A percentile compares a stretch with the other conserved stretches of the same genome.
These are phyloP conservation scores for Quaeritorhiza haematococci DNA, from an alignment of 371 early-diverging fungal genomes.

Conservation along the genomic window DNA sequence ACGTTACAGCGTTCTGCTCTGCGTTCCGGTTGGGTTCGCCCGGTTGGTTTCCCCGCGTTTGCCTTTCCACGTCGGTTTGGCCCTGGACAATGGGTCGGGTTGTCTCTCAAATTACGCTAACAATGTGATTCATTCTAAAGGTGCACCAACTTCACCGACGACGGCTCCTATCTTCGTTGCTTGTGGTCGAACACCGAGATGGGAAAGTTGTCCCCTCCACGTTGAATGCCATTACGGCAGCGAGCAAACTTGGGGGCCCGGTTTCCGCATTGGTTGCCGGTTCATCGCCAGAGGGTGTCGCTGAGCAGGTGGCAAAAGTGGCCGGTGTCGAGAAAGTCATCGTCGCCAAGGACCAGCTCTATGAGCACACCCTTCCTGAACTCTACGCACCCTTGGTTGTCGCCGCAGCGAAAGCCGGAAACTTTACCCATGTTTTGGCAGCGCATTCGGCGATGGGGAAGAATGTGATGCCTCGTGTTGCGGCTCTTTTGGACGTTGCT, in stretches of 20 bases:
- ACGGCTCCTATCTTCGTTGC: too few relatives aligned
- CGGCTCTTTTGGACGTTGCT: constrained; percentile 87
- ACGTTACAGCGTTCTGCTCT: too few relatives aligned
- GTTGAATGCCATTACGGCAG: constrained; percentile 87
- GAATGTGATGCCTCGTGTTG: constrained; percentile 89
- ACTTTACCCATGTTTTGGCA: constrained; percentile 81
- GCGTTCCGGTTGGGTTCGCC: too few relatives aligned
- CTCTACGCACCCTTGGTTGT: constrained; percentile 72
- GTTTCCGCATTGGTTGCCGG: constrained; percentile 90
- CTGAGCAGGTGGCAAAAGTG: constrained; percentile 62
- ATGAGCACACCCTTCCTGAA: constrained; percentile 78
- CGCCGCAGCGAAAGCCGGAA: constrained; percentile 64
- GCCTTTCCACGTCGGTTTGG: too few relatives aligned
- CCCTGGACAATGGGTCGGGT: too few relatives aligned
- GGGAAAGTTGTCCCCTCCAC: constrained; percentile 61
- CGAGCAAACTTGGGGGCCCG: constrained; percentile 66
- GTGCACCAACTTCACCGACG: too few relatives aligned
- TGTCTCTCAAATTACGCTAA: too few relatives aligned
- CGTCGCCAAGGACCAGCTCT: constrained; percentile 73
- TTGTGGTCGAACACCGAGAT: constrained; percentile 87
- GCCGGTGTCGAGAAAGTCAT: constrained; percentile 78
- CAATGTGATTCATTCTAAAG: too few relatives aligned
- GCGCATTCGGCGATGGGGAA: constrained; percentile 87
- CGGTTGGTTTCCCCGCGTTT: too few relatives aligned
- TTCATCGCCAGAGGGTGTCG: constrained; percentile 67